Conservation (phyloP, 495 filamentous ascomycete genomes). For the Copromyces sp. region DNA sequence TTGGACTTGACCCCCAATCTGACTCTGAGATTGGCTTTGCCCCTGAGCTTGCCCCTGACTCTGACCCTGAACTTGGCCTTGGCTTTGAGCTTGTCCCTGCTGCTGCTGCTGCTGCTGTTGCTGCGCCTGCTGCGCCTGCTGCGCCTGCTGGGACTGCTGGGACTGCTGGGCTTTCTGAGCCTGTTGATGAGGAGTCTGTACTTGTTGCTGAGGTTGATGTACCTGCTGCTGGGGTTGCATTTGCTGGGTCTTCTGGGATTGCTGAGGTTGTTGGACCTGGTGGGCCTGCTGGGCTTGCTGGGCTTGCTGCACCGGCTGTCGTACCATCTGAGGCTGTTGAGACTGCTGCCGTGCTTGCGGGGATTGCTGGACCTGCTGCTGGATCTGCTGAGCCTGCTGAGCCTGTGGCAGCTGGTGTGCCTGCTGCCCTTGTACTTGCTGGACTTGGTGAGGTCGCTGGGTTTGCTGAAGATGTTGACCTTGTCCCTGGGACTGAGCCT, state of each 20-base stretch:
- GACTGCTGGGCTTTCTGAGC: background rate
- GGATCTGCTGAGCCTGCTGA: background rate
- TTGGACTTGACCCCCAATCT: background rate
- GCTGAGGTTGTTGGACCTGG: background rate
- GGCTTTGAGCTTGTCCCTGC: background rate
- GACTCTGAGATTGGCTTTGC: background rate
- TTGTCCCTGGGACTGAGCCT: constrained; percentile 12
- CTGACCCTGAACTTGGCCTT: background rate
- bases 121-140: background rate
- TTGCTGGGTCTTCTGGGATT: background rate
- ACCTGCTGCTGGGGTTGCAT: background rate
- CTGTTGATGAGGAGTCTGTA: background rate
- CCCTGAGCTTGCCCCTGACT: background rate
- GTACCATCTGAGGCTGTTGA: constrained; percentile 3
- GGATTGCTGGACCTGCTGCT: constrained; percentile 15
- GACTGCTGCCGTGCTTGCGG: constrained; percentile 6
- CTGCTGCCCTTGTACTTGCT: background rate
- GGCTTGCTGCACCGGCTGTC: background rate
- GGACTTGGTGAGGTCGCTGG: background rate
- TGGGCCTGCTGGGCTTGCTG: constrained; percentile 1
- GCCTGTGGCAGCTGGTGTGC: constrained; percentile 4
- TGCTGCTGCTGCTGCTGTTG: background rate
- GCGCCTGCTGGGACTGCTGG: background rate
- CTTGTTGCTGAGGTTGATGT: background rate
- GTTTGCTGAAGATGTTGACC: background rate